Percentiles rank a stretch among this genome's conserved stretches.
These are phyloP conservation scores for Dicorynia guianensis DNA, from an alignment of 306 rosid species.

Conservation along the genomic window DNA sequence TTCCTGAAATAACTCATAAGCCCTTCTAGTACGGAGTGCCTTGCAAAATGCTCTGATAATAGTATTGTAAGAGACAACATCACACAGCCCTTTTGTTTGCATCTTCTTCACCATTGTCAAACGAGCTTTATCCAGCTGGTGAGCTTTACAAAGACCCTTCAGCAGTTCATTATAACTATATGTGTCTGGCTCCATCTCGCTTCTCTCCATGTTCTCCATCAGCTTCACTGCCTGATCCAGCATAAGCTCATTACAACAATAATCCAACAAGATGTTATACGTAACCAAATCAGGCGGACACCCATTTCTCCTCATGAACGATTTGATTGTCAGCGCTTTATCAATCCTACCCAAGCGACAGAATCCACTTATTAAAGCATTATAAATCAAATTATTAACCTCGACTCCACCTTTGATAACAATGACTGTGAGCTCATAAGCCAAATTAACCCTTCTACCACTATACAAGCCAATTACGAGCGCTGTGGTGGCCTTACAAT, in stretches of 20 bases:
- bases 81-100: conserved; percentile 71
- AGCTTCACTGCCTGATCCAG: conserved; percentile 65
- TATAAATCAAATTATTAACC: conserved; percentile 65
- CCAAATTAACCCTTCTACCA: conserved; percentile 84
- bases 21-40: conserved; percentile 57
- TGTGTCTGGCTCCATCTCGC: conserved; percentile 72
- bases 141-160: conserved; percentile 75
- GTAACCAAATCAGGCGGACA: conserved; percentile 85
- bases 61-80: conserved; percentile 85
- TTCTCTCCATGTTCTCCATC: conserved; percentile 74
- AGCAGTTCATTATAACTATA: conserved; percentile 84
- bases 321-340: conserved; percentile 72
- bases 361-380: conserved; percentile 80
- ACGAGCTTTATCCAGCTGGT: conserved; percentile 72
- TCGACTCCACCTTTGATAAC: conserved; percentile 60
- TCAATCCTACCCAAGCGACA: conserved; percentile 70
- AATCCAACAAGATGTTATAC: conserved; percentile 79
- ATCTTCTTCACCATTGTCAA: conserved; percentile 64
- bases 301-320: conserved; percentile 75
- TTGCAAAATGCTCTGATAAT: conserved; percentile 71
- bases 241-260: conserved; percentile 78
- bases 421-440: conserved; percentile 75
- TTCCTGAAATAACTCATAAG: conserved; percentile 74
- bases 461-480: conserved; percentile 79
- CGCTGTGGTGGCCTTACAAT: conserved; percentile 64